A percentile compares a stretch with the other conserved stretches of the same genome.
Conservation (phyloP, 1,284 basidiomycete genomes). For the Rhodotorula sp. region DNA sequence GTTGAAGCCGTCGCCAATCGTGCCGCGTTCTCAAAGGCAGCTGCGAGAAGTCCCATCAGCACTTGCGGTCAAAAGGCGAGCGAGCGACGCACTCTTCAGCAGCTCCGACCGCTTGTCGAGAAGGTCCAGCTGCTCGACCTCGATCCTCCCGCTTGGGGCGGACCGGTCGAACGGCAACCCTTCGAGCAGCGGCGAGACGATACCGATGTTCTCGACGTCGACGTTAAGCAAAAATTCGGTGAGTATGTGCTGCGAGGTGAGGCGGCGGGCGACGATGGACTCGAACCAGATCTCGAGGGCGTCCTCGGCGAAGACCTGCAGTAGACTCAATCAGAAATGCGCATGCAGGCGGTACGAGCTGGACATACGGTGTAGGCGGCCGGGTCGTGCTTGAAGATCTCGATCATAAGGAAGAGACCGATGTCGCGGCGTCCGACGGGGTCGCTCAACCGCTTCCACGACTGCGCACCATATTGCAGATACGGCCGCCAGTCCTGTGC, state of each 20-base stretch:
- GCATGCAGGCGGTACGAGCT: neutral
- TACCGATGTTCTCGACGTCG: neutral
- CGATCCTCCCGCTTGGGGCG: neutral
- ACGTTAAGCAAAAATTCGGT: conserved; percentile 25
- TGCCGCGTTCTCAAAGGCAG: conserved; percentile 21
- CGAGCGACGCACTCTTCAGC: conserved; percentile 23
- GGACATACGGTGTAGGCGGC: conserved; percentile 60
- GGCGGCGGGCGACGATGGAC: conserved; percentile 56
- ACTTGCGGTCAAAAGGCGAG: neutral
- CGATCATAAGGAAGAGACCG: conserved; percentile 66
- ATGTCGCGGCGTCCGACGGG: conserved; percentile 60
- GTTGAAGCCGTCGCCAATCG: neutral
- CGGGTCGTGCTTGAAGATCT: conserved; percentile 64
- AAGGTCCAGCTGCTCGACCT: conserved; percentile 24
- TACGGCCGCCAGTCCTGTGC: conserved; percentile 65
- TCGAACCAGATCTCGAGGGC: conserved; percentile 62
- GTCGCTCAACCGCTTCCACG: conserved; percentile 62
- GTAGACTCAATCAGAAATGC: too few species aligned
- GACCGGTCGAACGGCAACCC: conserved; percentile 12
- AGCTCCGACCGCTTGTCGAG: conserved; percentile 20
- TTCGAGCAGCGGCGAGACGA: conserved; percentile 14
- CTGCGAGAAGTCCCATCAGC: neutral
- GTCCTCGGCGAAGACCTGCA: conserved; percentile 56
- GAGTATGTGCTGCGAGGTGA: conserved; percentile 58
- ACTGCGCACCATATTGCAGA: conserved; percentile 59